These are phyloP conservation scores for Diaporthe sp. DNA, from an alignment of 2,329 filamentous ascomycete species.

Conservation along the genomic window DNA sequence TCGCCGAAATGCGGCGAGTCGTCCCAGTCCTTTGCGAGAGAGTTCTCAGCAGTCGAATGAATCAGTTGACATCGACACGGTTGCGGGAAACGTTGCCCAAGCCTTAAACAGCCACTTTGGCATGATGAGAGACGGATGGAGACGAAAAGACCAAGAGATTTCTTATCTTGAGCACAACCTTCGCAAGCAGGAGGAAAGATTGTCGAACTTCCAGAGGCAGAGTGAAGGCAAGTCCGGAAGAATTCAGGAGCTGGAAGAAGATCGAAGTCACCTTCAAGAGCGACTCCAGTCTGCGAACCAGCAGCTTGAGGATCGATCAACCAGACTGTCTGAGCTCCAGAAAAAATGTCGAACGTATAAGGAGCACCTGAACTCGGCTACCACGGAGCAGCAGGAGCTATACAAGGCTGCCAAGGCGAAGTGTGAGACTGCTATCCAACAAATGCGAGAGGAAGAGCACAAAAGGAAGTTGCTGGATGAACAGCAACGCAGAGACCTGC, in stretches of 20 bases:
- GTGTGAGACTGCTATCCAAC: constrained; percentile 46
- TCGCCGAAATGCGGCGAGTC: background rate
- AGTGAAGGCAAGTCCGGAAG: background rate
- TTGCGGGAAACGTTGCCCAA: constrained; percentile 20
- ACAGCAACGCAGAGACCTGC: constrained; percentile 44
- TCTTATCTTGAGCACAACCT: constrained; percentile 14
- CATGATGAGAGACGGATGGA: background rate
- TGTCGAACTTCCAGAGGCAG: constrained; percentile 21
- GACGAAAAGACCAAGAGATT: constrained; percentile 17
- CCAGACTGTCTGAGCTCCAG: constrained; percentile 44
- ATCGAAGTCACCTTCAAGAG: constrained; percentile 40
- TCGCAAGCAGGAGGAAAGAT: constrained; percentile 1
- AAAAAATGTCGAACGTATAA: constrained; percentile 50
- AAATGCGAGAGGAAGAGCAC: constrained; percentile 47
- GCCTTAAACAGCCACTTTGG: constrained; percentile 20
- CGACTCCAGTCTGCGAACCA: constrained; percentile 41
- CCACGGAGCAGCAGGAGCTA: constrained; percentile 57
- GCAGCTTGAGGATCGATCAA: constrained; percentile 43
- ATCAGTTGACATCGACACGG: background rate
- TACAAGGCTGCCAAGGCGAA: constrained; percentile 47
- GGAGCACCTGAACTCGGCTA: constrained; percentile 55
- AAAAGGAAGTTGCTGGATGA: constrained; percentile 39
- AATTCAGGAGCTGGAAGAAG: constrained; percentile 39
- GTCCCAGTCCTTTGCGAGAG: background rate
- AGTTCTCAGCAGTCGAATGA: background rate